Percentiles rank a stretch among this genome's conserved stretches.
Evolutionary conservation across 2,329 filamentous ascomycete genomes (phyloP).

Genomic region (Lasiodiplodia citricola): DNA sequence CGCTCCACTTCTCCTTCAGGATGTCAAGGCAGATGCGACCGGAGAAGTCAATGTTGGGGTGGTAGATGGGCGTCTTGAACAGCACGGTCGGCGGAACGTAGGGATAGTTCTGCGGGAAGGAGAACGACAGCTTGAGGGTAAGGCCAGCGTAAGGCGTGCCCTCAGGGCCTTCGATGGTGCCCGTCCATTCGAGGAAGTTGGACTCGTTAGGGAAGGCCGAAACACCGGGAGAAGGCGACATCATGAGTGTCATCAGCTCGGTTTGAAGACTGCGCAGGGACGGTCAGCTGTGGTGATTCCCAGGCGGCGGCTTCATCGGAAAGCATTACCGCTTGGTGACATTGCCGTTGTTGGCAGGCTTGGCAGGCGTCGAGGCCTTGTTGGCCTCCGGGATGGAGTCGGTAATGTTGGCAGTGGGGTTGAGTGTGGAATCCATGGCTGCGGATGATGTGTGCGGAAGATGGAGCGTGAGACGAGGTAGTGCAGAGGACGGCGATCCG

Average conservation of each 20-base stretch:
- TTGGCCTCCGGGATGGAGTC: conserved; percentile 35
- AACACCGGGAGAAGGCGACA: conserved; percentile 87
- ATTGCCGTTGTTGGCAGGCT: conserved; percentile 46
- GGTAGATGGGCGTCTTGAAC: conserved; percentile 99
- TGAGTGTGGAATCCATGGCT: conserved; percentile 25
- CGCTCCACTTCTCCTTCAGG: conserved; percentile 98
- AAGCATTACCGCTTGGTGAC: conserved; percentile 53
- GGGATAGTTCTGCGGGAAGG: conserved; percentile 91
- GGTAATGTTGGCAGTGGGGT: conserved; percentile 31
- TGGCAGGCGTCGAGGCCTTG: conserved; percentile 35
- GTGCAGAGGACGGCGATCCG: neutral
- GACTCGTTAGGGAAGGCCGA: conserved; percentile 94
- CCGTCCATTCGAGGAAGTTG: conserved; percentile 90
- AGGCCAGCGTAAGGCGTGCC: conserved; percentile 90
- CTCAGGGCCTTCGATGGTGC: conserved; percentile 88
- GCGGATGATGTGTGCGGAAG: neutral
- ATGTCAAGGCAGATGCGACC: conserved; percentile 98
- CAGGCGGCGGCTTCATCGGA: neutral
- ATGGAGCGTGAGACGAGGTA: neutral
- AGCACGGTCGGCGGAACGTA: conserved; percentile 89
- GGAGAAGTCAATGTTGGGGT: conserved; percentile 97
- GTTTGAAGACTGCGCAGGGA: conserved; percentile 76
- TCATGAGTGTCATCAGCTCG: conserved; percentile 98
- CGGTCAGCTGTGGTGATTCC: conserved; percentile 21
- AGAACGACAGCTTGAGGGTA: conserved; percentile 89